Evolutionary conservation across 148 eudicot species (phyloP), one percentile per base, ranked within the genome.

Genomic region (Arbutus unedo): DNA sequence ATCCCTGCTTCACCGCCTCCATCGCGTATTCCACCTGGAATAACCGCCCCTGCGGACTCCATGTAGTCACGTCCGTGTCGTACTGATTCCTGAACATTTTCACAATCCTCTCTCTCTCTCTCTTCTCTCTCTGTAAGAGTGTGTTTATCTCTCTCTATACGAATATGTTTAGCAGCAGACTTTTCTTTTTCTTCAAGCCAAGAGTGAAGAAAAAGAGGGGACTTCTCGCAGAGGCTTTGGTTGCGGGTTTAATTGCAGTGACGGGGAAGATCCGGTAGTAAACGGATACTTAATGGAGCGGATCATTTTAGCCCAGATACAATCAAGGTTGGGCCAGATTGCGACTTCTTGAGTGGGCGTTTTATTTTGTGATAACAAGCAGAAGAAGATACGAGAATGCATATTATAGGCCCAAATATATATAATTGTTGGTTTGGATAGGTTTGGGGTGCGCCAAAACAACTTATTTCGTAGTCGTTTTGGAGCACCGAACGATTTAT

Each of bases 11-110:
- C 77, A 96, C 99, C 1, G 99, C 98, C 82, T 96, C 99, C 99
- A 96, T 96, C n/a, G 98, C 98, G 92, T 94, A 96, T 67, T 96
- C 99, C 1, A 96, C 98, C 78, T 96, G 99, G 86, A 96, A 96
- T 0, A 96, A 83, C 2, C 99, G 81, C 38, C 98, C 99, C 14
- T 96, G 97, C 16, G 99, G 99, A 6, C 91, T 87, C 99, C 99
- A 96, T 73, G 99, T 96, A n/a, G 99, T 96, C 45, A 96, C 99
- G 78, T 96, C 99, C 11, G 98, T 94, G 85, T 96, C 99, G 89
- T 96, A 96, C 88, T 96, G 99, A 89, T 96, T 96, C 48, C 99
- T 81, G 81, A 96, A 96, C 99, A 96, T 96, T 25, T 54, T 89
- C 68, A 9, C 4, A 38, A 57, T 15, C 4, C 47, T 54, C 21